phyloP scores from a whole-genome alignment of 768 basidiomycete genomes.

The Lyophyllum atratum region DNA sequence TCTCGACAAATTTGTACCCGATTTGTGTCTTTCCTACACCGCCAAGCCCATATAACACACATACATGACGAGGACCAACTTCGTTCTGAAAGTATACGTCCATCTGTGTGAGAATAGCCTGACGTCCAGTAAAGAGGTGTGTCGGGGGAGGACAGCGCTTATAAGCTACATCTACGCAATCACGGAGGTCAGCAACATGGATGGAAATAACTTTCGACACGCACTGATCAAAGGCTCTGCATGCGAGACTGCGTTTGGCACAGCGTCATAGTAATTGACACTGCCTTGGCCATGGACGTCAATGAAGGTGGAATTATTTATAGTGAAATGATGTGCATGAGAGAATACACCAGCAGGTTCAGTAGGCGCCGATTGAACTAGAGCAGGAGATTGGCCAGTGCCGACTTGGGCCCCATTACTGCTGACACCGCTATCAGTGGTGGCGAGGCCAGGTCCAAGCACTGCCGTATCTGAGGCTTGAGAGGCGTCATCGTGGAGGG shows the following conservation, averaged over 20 bases:
- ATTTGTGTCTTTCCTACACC: not conserved
- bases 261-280: not conserved
- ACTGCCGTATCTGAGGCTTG: too few relatives aligned
- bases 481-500: too few relatives aligned
- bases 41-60: not conserved
- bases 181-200: not conserved
- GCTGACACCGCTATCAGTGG: too few relatives aligned
- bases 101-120: not conserved
- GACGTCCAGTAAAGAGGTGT: not conserved
- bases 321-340: not conserved
- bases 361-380: too few relatives aligned
- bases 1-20: not conserved
- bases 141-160: not conserved
- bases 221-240: not conserved
- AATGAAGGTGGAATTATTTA: not conserved
- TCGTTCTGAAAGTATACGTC: not conserved
- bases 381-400: too few relatives aligned
- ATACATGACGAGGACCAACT: not conserved
- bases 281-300: not conserved
- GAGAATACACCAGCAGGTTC: not conserved
- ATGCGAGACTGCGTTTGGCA: not conserved
- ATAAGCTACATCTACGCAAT: not conserved
- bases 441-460: too few relatives aligned
- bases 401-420: too few relatives aligned
- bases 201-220: not conserved